phyloP scores from a whole-genome alignment of 106 monocot genomes.

The Platanthera guangdongensis region DNA sequence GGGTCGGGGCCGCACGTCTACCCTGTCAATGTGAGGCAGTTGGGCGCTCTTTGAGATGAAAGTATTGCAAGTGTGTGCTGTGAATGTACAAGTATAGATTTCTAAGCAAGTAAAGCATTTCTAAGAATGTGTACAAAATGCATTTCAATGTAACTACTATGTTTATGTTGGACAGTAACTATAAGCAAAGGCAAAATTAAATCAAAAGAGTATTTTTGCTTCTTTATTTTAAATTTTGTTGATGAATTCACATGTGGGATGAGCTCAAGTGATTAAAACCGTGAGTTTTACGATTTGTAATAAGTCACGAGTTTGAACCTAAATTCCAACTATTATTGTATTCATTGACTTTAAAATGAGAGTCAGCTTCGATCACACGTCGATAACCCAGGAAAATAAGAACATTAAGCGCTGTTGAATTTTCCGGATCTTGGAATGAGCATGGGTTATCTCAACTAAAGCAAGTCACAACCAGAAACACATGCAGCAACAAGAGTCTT shows the following conservation, averaged over 20 bases:
- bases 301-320: not conserved
- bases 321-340: not conserved
- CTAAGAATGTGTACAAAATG: not conserved
- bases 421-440: too few species aligned
- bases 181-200: not conserved
- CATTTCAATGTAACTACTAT: not conserved
- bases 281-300: not conserved
- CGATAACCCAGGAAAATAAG: too few species aligned
- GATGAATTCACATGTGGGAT: not conserved
- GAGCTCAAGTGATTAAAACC: not conserved
- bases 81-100: not conserved
- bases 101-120: not conserved
- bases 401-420: too few species aligned
- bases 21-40: slow-evolving; percentile 28
- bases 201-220: not conserved
- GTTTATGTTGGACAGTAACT: not conserved
- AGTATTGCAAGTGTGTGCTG: not conserved
- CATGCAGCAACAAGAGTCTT: too few species aligned
- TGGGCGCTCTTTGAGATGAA: slow-evolving; percentile 17
- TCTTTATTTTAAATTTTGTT: not conserved
- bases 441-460: too few species aligned
- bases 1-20: slow-evolving; percentile 19
- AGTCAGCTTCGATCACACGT: too few species aligned
- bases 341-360: too few species aligned
- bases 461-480: too few species aligned